Base-by-base conservation (phyloP, 768 basidiomycete species). In the Podaxis carcinomalis region DNA sequence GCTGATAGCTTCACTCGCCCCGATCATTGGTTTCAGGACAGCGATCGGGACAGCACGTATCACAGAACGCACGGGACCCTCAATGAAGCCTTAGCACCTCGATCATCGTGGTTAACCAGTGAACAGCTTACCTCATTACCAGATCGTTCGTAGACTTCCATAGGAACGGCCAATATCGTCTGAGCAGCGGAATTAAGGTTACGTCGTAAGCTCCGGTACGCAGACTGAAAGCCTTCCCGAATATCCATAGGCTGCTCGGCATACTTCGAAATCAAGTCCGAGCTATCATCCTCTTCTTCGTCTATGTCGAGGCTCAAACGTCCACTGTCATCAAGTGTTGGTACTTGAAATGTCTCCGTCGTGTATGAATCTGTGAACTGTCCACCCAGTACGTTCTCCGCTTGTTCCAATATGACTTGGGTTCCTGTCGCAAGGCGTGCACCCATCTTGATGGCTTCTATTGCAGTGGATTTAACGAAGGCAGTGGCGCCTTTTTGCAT, bases 21-120 rank as follows among this genome's bases (percentile, higher is more conserved):
- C 97, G 60, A 98, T 99, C 93, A 97, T 96, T 1, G 97, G 95
- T 68, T 93, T 95, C 66, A 99, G 76, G 10, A 99, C 95, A 0
- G 97, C 97, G 61, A 98, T 95, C 5, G 97, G 97, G 10, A 98
- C 94, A 28, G 97, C 97, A 27, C 97, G 88, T 62, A 98, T 91
- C 27, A 99, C 95, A 23, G 96, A 92, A 59, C 89, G 89, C 21
- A 95, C 90, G 55, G 95, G 86, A 2, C 95, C 95, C 95, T 98
- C 69, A 65, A 65, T 40, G 28, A 25, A 52, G 47, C 63, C 59
- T 51, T 62, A 63, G 53, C 1, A 64, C 16, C 28, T 21, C 44
- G 36, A 42, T 39, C 50, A 49, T 27, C 27, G 5, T 11, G 16
- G 51, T 10, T 28, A 27, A 47, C 2, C 23, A 52, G 52, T n/a